Evolutionary conservation across 306 rosid species (phyloP).

Genomic region (Mimosa pudica): DNA sequence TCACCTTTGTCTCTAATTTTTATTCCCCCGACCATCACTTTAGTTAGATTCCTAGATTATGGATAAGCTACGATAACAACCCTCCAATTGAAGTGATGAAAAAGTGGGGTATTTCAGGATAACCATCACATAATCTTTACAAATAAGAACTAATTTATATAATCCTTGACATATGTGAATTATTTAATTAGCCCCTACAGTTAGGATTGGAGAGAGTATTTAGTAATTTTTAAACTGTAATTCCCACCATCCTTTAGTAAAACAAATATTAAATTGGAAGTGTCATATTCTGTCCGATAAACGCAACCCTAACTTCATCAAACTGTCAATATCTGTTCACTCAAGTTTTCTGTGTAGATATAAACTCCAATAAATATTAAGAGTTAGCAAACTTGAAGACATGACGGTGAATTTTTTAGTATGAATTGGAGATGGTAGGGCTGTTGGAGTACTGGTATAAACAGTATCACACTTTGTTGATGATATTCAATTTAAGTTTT

Average conservation of each 20-base stretch:
- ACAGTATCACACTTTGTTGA: background rate
- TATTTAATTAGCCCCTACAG: background rate
- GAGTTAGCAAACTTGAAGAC: background rate
- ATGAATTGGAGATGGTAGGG: constrained; percentile 8
- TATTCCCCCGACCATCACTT: background rate
- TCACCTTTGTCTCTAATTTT: background rate
- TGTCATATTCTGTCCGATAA: background rate
- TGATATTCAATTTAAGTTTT: background rate
- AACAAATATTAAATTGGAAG: background rate
- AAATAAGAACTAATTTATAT: background rate
- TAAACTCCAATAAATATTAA: background rate
- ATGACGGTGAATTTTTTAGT: background rate
- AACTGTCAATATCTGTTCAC: background rate
- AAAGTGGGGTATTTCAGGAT: background rate
- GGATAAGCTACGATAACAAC: background rate
- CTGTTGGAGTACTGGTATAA: background rate
- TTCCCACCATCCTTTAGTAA: background rate
- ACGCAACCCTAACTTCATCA: background rate
- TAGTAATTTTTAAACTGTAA: background rate
- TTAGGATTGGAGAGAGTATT: background rate
- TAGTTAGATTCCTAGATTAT: background rate
- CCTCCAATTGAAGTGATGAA: background rate
- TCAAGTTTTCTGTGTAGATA: background rate
- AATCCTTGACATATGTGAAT: background rate
- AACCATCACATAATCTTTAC: background rate